Percentiles rank a stretch among this genome's conserved stretches.
Evolutionary conservation across 257 asterid genomes (phyloP).

Genomic region (Verbascum thapsus): DNA sequence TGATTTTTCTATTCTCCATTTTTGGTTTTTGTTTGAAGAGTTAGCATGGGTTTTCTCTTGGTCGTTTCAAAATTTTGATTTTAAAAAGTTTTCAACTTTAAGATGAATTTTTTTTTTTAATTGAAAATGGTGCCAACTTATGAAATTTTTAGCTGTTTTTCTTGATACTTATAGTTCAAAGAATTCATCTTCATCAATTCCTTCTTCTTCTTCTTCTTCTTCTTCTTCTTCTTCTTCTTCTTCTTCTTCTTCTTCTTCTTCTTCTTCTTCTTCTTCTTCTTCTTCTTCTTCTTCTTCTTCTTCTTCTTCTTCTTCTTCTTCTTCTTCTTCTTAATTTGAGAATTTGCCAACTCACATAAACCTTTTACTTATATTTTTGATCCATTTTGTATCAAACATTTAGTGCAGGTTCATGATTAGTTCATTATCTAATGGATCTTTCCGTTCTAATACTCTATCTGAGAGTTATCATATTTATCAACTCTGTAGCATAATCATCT

Average conservation of each 20-base stretch:
- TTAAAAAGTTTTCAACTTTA: not conserved
- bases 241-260: too few species aligned
- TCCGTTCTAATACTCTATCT: too few species aligned
- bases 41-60: not conserved
- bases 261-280: too few species aligned
- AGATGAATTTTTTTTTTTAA: not conserved
- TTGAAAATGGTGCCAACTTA: slow-evolving; percentile 29
- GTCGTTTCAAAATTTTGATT: too few species aligned
- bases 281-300: too few species aligned
- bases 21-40: too few species aligned
- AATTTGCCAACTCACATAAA: not conserved
- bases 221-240: too few species aligned
- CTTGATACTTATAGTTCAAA: not conserved
- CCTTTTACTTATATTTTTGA: not conserved
- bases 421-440: too few species aligned
- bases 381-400: not conserved
- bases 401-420: slow-evolving; percentile 19
- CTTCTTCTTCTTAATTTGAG: not conserved
- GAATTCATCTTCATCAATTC: not conserved
- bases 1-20: too few species aligned
- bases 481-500: too few species aligned
- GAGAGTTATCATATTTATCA: too few species aligned
- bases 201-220: not conserved
- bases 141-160: slow-evolving; percentile 3
- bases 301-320: too few species aligned